Conservation (phyloP, 345 rosid species). For the Fremontodendron californicum region DNA sequence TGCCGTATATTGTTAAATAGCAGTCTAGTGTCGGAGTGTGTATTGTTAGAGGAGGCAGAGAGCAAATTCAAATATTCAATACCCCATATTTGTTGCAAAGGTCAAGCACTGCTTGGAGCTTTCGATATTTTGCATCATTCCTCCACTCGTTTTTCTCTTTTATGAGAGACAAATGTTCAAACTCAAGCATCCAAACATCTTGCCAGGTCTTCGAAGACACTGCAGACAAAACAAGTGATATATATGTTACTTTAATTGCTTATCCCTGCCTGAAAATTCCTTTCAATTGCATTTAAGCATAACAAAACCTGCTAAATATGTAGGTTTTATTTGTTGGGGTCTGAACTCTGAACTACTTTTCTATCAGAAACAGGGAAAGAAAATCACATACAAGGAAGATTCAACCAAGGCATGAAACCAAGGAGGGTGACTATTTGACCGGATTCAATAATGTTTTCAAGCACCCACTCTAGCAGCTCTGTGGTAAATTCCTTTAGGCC, state of each 20-base stretch:
- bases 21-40: rapidly evolving
- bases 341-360: too few species aligned
- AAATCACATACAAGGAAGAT: slow-evolving; percentile 38
- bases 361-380: too few species aligned
- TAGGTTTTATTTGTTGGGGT: too few species aligned
- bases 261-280: too few species aligned
- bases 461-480: slow-evolving; percentile 46
- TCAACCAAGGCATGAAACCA: slow-evolving; percentile 57
- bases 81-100: slow-evolving; percentile 42
- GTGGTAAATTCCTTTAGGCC: slow-evolving; percentile 39
- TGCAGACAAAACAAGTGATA: background rate
- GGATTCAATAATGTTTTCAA: slow-evolving; percentile 29
- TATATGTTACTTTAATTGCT: too few species aligned
- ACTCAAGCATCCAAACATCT: slow-evolving; percentile 44
- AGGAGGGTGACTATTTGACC: slow-evolving; percentile 40
- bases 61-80: background rate
- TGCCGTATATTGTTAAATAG: background rate
- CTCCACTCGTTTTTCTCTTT: slow-evolving; percentile 28
- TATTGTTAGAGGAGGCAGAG: background rate
- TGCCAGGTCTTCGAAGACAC: slow-evolving; percentile 41
- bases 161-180: slow-evolving; percentile 29
- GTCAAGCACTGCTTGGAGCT: slow-evolving; percentile 43
- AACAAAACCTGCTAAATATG: too few species aligned
- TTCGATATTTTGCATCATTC: slow-evolving; percentile 27
- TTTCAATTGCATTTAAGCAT: too few species aligned